These are phyloP conservation scores for Colletotrichum falcatum DNA, from an alignment of 2,329 filamentous ascomycete genomes.

Conservation along the genomic window DNA sequence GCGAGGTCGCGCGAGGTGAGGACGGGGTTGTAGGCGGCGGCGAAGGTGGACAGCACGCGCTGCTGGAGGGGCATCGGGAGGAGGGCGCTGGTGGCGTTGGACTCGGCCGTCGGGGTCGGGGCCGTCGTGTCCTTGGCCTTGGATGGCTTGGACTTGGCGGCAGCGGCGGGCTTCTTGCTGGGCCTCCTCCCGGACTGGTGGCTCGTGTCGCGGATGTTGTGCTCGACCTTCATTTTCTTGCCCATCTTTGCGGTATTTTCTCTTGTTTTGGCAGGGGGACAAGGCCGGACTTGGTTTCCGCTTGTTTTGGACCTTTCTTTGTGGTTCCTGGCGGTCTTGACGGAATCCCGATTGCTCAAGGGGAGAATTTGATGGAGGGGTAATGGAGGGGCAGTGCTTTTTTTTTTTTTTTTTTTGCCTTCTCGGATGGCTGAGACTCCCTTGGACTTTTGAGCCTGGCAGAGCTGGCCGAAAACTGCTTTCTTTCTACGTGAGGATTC, in stretches of 20 bases:
- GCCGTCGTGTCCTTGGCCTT: background rate
- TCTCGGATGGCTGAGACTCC: background rate
- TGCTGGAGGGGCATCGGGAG: conserved; percentile 63
- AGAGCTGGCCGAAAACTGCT: no score
- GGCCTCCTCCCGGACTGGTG: conserved; percentile 14
- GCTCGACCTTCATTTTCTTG: conserved; percentile 27
- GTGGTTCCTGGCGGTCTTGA: background rate
- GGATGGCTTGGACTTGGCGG: conserved; percentile 1
- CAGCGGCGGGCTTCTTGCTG: conserved; percentile 5
- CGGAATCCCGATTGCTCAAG: background rate
- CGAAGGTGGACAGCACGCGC: conserved; percentile 79
- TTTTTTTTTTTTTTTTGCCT: background rate
- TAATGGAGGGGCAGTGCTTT: conserved; percentile 12
- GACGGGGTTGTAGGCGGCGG: conserved; percentile 68
- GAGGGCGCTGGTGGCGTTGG: background rate
- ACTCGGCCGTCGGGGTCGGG: background rate
- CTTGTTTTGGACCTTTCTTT: background rate
- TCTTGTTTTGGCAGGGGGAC: background rate
- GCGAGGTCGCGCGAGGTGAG: conserved; percentile 62
- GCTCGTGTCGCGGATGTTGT: conserved; percentile 16
- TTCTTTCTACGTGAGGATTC: conserved; percentile 2
- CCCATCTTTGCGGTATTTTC: conserved; percentile 19
- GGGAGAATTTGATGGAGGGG: conserved; percentile 8
- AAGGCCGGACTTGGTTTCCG: no score
- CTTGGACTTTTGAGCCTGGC: background rate